Evolutionary conservation across 306 rosid genomes (phyloP).

Genomic region (Luffa aegyptiaca): DNA sequence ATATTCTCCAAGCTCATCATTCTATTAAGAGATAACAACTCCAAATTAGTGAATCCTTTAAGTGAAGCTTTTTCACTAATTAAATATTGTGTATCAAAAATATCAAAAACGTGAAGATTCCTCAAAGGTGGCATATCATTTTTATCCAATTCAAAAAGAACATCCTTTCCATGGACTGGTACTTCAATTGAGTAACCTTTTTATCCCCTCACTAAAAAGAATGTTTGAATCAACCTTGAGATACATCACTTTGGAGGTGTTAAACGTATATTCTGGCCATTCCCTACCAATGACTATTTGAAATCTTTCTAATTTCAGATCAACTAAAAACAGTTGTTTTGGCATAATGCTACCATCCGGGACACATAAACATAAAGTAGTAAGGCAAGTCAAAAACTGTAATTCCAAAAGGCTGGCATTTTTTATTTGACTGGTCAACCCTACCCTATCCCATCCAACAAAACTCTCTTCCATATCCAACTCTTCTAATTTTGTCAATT

Average conservation of each 20-base stretch:
- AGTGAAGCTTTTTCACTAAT: neutral
- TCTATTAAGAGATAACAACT: neutral
- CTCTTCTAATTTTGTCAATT: constrained; percentile 5
- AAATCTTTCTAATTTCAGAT: neutral
- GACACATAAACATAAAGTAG: neutral
- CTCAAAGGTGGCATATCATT: neutral
- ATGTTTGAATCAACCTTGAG: neutral
- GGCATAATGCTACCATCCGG: neutral
- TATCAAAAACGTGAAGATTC: neutral
- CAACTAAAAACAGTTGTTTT: neutral
- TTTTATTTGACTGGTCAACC: neutral
- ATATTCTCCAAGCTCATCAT: neutral
- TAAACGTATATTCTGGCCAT: neutral
- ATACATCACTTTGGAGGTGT: neutral
- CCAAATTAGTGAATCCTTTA: neutral
- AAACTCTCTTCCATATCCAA: neutral
- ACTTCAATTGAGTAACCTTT: neutral
- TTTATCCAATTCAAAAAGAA: neutral
- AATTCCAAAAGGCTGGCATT: constrained; percentile 10
- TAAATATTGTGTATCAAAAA: neutral
- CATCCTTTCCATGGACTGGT: neutral
- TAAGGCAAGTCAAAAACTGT: neutral
- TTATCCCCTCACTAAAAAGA: neutral
- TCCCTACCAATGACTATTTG: neutral
- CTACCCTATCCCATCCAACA: neutral